phyloP scores from a whole-genome alignment of 208 protist species.

The Acanthamoeba sp. region DNA sequence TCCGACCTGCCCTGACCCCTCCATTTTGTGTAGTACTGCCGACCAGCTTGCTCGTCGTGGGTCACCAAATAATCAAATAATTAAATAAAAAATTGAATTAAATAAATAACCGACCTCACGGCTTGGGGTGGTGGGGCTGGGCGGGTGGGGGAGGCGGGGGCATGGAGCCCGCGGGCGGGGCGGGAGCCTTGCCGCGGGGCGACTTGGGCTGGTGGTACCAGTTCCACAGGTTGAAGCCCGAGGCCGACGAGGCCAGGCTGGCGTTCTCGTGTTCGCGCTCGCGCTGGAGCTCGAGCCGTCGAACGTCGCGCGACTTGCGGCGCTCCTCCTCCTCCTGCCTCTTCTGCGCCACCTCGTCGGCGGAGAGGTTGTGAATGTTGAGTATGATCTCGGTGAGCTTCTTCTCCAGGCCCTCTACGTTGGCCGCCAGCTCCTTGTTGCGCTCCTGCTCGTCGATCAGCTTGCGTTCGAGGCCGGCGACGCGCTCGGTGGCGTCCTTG shows the following conservation, averaged over 20 bases:
- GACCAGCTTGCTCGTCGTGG: no score
- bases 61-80: no score
- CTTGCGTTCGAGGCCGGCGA: background rate
- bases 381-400: slow-evolving; percentile 43
- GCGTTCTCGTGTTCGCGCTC: background rate
- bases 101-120: background rate
- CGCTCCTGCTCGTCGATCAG: background rate
- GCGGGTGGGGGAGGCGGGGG: background rate
- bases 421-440: slow-evolving; percentile 8
- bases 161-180: background rate
- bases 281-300: background rate
- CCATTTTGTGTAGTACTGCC: no score
- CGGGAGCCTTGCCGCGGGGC: slow-evolving; percentile 9
- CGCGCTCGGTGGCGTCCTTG: slow-evolving; percentile 6
- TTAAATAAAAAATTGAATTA: background rate
- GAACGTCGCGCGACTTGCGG: slow-evolving; percentile 41
- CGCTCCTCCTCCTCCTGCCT: slow-evolving; percentile 33
- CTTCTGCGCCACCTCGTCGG: slow-evolving; percentile 32
- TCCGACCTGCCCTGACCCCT: slow-evolving; percentile 59
- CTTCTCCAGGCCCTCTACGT: slow-evolving; percentile 36
- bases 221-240: slow-evolving; percentile 32
- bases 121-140: background rate
- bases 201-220: slow-evolving; percentile 48
- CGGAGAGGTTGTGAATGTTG: slow-evolving; percentile 51
- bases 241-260: background rate